Conservation (phyloP, 345 rosid species). For the Turritis glabra region DNA sequence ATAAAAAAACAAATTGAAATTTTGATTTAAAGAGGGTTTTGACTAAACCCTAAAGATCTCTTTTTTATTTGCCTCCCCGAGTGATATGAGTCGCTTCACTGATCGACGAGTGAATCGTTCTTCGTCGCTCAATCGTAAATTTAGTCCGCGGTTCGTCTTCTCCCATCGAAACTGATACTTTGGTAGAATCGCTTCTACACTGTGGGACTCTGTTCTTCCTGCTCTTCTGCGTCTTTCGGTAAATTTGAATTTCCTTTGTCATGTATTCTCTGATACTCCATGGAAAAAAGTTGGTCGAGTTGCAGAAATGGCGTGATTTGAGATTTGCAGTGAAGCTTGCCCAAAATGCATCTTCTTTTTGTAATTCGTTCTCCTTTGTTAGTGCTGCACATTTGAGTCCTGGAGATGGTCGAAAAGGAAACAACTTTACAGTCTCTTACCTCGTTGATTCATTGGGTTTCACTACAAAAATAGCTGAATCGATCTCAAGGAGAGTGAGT, state of each 20-base stretch:
- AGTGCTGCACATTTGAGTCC: background rate
- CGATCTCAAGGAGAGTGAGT: background rate
- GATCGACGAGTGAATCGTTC: too few relatives aligned
- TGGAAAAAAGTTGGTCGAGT: background rate
- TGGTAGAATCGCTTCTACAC: background rate
- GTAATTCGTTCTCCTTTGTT: background rate
- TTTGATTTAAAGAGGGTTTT: too few relatives aligned
- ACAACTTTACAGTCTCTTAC: background rate
- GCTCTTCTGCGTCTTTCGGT: background rate
- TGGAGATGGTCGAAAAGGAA: background rate
- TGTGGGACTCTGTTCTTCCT: background rate
- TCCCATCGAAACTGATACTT: background rate
- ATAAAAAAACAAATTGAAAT: too few relatives aligned
- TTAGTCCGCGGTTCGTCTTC: background rate
- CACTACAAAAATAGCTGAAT: background rate
- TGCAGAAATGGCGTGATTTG: background rate
- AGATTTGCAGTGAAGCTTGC: background rate
- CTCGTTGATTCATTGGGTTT: background rate
- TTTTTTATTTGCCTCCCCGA: too few relatives aligned
- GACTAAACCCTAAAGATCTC: too few relatives aligned
- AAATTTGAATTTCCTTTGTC: background rate
- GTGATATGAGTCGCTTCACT: too few relatives aligned
- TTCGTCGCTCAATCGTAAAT: too few relatives aligned
- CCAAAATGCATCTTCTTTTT: background rate
- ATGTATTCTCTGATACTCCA: constrained; percentile 1